Evolutionary conservation across 2,329 filamentous ascomycete genomes (phyloP), one percentile per base, ranked within the genome.

Genomic region (Sporothrix brunneoviolacea): DNA sequence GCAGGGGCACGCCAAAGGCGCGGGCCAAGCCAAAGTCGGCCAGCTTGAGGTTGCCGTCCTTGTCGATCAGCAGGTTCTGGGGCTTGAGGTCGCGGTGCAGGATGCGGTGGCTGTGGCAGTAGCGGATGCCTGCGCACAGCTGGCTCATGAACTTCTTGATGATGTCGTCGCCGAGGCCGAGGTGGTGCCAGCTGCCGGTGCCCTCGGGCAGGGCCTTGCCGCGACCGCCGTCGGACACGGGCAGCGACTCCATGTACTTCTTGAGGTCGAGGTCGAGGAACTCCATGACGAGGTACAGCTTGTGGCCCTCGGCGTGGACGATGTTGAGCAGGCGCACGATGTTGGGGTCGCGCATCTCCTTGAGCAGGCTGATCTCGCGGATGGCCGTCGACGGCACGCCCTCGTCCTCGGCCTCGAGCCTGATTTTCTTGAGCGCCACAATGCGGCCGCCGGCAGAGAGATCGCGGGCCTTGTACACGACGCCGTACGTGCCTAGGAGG

Each of bases 61-160:
- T 79, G 69, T 91, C 77, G 64, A 93, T 91, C 59, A 93, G 74
- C 62, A 93, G 69, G 65, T 93, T 93, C 73, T 93, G 88, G 2
- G 88, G 88, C 72, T 93, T 93, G 56, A 93, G 70, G 64, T 93
- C 88, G 60, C 88, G 84, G 66, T 93, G 88, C 47, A 94, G 74
- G 53, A 94, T 80, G 50, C 88, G 82, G 68, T 91, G 88, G 61
- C 84, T 83, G 68, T 94, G 88, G 70, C 88, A 94, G 73, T 91
- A 93, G 58, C 83, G 77, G 54, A 91, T 80, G 42, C 88, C 88
- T 59, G 87, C 78, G 61, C 88, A 84, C 52, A 94, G 73, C 69
- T 95, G 88, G 61, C 80, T 82, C 84, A 91, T 93, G 70, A 94
- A 94, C 69, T 89, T 91, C 74, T 91, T 91, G 64, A 94, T 83